These are phyloP conservation scores for Phyllostachys edulis DNA, from an alignment of 176 grass and related monocot species.

Conservation along the genomic window DNA sequence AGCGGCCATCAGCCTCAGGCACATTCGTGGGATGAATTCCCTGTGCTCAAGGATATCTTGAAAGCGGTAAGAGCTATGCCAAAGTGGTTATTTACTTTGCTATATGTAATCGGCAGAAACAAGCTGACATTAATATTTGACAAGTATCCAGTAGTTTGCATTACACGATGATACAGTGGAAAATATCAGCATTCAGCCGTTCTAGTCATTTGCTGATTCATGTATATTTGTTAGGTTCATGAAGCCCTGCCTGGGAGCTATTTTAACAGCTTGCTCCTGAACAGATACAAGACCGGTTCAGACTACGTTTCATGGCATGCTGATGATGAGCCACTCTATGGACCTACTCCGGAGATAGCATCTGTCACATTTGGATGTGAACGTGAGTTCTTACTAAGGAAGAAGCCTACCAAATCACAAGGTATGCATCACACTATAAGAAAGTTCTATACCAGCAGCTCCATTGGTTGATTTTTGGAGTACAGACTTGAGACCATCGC, in stretches of 20 bases:
- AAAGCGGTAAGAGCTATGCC: slow-evolving; percentile 38
- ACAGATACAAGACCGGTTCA: slow-evolving; percentile 75
- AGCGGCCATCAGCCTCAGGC: slow-evolving; percentile 65
- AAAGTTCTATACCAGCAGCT: not conserved
- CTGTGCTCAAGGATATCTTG: slow-evolving; percentile 75
- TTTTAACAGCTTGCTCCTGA: slow-evolving; percentile 90
- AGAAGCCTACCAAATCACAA: slow-evolving; percentile 57
- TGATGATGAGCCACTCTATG: slow-evolving; percentile 81
- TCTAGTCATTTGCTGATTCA: not conserved
- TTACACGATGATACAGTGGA: not conserved
- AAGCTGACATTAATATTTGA: not conserved
- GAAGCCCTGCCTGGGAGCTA: slow-evolving; percentile 68
- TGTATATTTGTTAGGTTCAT: slow-evolving; percentile 51
- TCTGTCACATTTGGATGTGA: slow-evolving; percentile 79
- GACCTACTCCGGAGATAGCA: slow-evolving; percentile 75
- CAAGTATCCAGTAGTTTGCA: not conserved
- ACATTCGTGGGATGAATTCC: slow-evolving; percentile 89
- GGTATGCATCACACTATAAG: slow-evolving; percentile 6
- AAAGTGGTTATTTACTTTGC: not conserved
- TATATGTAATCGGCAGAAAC: not conserved
- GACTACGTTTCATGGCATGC: slow-evolving; percentile 92
- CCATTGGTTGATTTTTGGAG: not conserved
- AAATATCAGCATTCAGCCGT: not conserved
- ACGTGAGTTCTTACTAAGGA: slow-evolving; percentile 65
- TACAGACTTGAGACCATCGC: not conserved